phyloP scores from a whole-genome alignment of 805 yeast species.

The Lipomyces starkeyi region DNA sequence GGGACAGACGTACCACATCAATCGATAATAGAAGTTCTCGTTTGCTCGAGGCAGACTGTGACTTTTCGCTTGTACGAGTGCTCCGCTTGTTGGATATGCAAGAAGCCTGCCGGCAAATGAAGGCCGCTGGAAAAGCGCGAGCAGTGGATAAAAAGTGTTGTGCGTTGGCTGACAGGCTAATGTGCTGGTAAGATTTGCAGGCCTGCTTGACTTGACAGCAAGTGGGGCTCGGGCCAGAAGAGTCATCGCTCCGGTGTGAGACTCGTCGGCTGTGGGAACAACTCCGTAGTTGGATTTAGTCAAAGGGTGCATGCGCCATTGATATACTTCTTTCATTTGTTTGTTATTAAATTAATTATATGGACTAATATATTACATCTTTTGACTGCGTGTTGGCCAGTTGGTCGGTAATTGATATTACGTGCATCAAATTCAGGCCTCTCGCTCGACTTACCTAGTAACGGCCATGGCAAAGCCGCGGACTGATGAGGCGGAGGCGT shows the following conservation, averaged over 20 bases:
- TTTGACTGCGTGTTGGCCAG: neutral
- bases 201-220: neutral
- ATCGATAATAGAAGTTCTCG: neutral
- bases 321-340: neutral
- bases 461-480: constrained; percentile 2
- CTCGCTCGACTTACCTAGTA: too few relatives aligned
- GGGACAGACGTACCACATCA: neutral
- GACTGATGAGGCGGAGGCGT: constrained; percentile 58
- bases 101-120: neutral
- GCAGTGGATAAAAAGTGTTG: neutral
- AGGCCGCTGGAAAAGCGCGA: neutral
- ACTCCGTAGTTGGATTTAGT: too few relatives aligned
- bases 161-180: constrained; percentile 5
- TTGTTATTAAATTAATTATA: neutral
- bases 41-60: neutral
- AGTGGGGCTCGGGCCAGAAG: neutral
- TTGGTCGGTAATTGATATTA: neutral
- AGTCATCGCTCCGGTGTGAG: neutral
- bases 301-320: too few relatives aligned
- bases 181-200: neutral
- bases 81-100: neutral
- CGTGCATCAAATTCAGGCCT: too few relatives aligned
- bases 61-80: neutral
- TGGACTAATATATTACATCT: neutral
- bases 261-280: too few relatives aligned